Evolutionary conservation across 768 basidiomycete genomes (phyloP).

Genomic region (Calocybe cyanea): DNA sequence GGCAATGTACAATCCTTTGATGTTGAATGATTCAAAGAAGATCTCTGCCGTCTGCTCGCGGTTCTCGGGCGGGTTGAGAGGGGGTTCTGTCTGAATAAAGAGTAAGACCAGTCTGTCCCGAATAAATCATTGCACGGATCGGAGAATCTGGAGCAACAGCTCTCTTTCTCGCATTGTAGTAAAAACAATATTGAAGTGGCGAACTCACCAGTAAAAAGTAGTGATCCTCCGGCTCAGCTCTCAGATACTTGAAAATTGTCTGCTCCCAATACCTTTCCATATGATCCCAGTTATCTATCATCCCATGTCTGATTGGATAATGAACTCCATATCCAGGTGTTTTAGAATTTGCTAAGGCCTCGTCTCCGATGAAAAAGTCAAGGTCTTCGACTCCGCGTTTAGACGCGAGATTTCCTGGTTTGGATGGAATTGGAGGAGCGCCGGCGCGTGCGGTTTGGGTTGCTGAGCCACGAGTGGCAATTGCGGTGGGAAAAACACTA

Average conservation of each 20-base stretch:
- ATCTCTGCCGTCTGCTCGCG: conserved; percentile 99
- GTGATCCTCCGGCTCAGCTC: conserved; percentile 98
- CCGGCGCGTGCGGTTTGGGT: conserved; percentile 64
- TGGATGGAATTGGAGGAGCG: conserved; percentile 67
- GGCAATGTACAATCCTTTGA: conserved; percentile 96
- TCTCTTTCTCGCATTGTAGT: too few species aligned
- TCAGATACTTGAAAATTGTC: conserved; percentile 98
- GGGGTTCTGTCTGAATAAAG: conserved; percentile 85
- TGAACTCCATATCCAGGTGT: conserved; percentile 91
- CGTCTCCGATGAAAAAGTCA: conserved; percentile 99
- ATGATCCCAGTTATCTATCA: conserved; percentile 98
- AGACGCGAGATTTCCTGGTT: conserved; percentile 89
- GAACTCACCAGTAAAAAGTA: conserved; percentile 89
- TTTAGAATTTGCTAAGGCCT: conserved; percentile 93
- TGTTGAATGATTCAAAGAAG: conserved; percentile 99
- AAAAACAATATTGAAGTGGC: not conserved
- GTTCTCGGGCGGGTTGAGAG: conserved; percentile 97
- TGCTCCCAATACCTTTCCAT: conserved; percentile 99
- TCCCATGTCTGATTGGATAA: conserved; percentile 95
- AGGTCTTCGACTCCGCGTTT: conserved; percentile 98
- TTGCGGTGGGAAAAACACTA: conserved; percentile 97
- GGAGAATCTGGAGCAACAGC: too few species aligned
- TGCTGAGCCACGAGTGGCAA: conserved; percentile 81
- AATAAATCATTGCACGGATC: too few species aligned
- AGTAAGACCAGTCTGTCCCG: not conserved